Evolutionary conservation across 2,329 filamentous ascomycete genomes (phyloP), one percentile per base, ranked within the genome.

Genomic region (Microthyrium microscopicum): DNA sequence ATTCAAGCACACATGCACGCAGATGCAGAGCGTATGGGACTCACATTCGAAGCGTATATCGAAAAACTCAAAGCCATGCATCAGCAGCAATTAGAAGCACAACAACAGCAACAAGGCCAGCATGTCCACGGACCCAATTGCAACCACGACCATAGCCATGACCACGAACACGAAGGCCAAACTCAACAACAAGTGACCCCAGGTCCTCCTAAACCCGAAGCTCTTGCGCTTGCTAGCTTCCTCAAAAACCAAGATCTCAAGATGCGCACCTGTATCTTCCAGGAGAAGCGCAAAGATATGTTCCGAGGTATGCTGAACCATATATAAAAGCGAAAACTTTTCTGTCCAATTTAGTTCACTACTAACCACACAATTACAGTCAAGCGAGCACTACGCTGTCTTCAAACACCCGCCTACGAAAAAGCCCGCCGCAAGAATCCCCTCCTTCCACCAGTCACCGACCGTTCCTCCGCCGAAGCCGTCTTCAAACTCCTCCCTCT

Each of bases 201-300:
- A 4, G 79, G 79, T 1, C 82, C 87, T 17, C 82, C 87, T 4
- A 89, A 92, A 46, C 87, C 87, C 25, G 74, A 84, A 48, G 85
- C 84, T 15, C 60, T 95, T 29, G 84, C 85, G 6, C 69, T 98
- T 35, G 91, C 89, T 44, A 77, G 82, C 49, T 98, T 92, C 58
- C 61, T 98, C 39, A 74, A 75, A 44, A 57, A 68, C 38, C 85
- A 94, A 58, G 72, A 89, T 39, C 61, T 98, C 42, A 98, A 98
- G 68, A 68, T 71, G 13, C 69, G 89, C 41, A 94, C 85, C 13
- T 87, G 81, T 53, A 91, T 98, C 42, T 70, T 95, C 43, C 85
- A 94, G 44, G 89, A 89, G 47, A 85, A 94, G 66, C 73, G 89
- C 48, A 95, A 93, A 60, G 87, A 98, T 44, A 91, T 98, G 81